Base-by-base conservation (phyloP, 2,329 filamentous ascomycete species). In the Epichloe sylvatica region DNA sequence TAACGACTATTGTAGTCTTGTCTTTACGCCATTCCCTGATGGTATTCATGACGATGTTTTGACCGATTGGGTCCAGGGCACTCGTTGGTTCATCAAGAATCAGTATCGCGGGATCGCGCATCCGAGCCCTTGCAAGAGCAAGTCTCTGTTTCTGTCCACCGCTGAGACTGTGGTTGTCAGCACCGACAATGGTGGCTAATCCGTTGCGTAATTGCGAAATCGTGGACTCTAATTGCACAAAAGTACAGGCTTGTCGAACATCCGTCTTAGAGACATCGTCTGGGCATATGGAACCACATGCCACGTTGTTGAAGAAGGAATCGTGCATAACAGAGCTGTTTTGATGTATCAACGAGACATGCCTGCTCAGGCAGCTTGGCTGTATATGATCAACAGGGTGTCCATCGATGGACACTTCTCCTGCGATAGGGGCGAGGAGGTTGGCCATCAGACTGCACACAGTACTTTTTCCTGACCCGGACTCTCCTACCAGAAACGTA, bases 391-490 rank as follows among this genome's bases (percentile, higher is more conserved):
- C 62, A 2, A 92, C 67, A 0, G 77, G 67, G 2, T 74, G 62
- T 0, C 77, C 80, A 58, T 94, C 88, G 9, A 97, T 68, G 0
- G 74, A 62, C 15, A 96, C 81, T 0, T 76, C 64, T 0, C 90
- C 91, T 0, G 68, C 68, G 0, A 68, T 64, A 0, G 86, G 78
- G 6, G 77, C 70, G 60, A 96, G 95, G 57, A 94, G 85, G 12
- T 82, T 78, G 46, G 89, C 73, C 0, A 97, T 72, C 0, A 97
- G 72, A 60, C 87, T 88, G 1, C 84, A 82, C 1, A 97, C 61
- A 0, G 91, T 97, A 57, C 88, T 95, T 64, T 97, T 97, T 0
- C 91, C 91, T 2, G 87, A 95, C 0, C 92, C 92, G 59, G 88
- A 95, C 58, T 76, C 77, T 0, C 91, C 92, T 46, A 96, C 78